Percentiles rank a stretch among this genome's conserved stretches.
Evolutionary conservation across 2,329 filamentous ascomycete genomes (phyloP).

Genomic region (Hypoxylon sp.): DNA sequence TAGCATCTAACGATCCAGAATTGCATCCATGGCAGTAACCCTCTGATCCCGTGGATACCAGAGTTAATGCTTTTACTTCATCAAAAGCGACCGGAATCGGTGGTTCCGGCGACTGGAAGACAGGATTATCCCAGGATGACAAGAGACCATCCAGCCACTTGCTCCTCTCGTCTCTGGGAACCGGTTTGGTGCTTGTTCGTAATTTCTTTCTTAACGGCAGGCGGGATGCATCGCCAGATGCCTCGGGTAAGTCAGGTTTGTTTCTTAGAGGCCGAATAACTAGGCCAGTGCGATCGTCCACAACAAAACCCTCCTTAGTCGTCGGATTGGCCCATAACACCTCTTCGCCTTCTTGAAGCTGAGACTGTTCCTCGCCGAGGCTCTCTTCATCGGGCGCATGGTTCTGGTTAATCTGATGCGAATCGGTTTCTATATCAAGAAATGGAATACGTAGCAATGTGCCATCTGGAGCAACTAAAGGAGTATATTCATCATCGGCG

Average conservation of each 20-base stretch:
- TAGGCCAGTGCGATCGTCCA: constrained; percentile 72
- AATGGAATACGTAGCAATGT: constrained; percentile 49
- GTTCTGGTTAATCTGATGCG: constrained; percentile 8
- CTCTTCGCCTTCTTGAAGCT: constrained; percentile 54
- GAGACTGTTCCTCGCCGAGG: constrained; percentile 14
- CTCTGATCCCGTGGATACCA: constrained; percentile 35
- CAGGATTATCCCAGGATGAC: constrained; percentile 79
- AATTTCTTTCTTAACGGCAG: constrained; percentile 33
- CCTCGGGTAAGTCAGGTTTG: constrained; percentile 53
- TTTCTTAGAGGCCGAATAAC: constrained; percentile 51
- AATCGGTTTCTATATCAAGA: constrained; percentile 32
- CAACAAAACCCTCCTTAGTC: constrained; percentile 65
- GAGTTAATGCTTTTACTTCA: constrained; percentile 41
- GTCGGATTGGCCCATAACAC: constrained; percentile 74
- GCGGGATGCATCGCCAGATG: constrained; percentile 44
- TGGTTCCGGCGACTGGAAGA: constrained; percentile 71
- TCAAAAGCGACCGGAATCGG: constrained; percentile 62
- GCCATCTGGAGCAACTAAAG: constrained; percentile 48
- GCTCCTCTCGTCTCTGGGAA: constrained; percentile 38
- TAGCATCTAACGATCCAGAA: constrained; percentile 25
- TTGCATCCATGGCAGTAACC: constrained; percentile 28
- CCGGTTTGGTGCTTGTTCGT: constrained; percentile 36
- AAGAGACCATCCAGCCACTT: constrained; percentile 75
- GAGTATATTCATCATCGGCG: constrained; percentile 18
- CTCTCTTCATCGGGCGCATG: constrained; percentile 6